Base-by-base conservation (phyloP, 306 rosid species). In the Rubus idaeus region DNA sequence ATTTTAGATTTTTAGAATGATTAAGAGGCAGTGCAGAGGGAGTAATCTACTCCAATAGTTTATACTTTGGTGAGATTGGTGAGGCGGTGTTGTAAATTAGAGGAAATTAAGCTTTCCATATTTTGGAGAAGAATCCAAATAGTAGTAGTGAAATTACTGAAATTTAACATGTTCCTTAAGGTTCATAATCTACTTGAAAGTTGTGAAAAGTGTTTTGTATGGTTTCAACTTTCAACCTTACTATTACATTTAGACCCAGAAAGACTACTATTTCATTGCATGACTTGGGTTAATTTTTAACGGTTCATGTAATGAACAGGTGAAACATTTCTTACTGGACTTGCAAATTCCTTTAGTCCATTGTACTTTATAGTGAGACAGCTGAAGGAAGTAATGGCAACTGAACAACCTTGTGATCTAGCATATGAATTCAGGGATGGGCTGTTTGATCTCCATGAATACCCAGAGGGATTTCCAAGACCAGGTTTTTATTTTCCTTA, bases 361-460 rank as follows among this genome's bases (percentile, higher is more conserved):
- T 79, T 94, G 86, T 94, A 91, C 82, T 91, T 94, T 21, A 70
- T 71, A 62, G 86, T 91, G 80, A 87, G 78, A 67, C 85, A 89
- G 80, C 60, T 85, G 51, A 87, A 85, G 79, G 97, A 90, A 88
- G 98, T 90, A 62, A 89, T 91, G 98, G 78, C 98, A 76, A 91
- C 98, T 44, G 98, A 89, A 80, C 94, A 94, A 78, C 97, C 96
- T 58, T 91, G 98, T 87, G 98, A 88, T 81, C 79, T 85, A 67
- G 94, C 96, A 23, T 94, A 87, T 77, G 98, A 91, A 70, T 89
- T 94, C 39, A 94, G 97, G 47, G 91, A 91, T 82, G 98, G 98
- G 40, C 80, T 83, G 20, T 77, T 86, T 68, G 89, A 87, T 75
- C 80, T 90, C 67, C 83, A 79, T 67, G 92, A 88, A 61, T 86